These are phyloP conservation scores for Trametes gibbosa DNA, from an alignment of 768 basidiomycete species.

Conservation along the genomic window DNA sequence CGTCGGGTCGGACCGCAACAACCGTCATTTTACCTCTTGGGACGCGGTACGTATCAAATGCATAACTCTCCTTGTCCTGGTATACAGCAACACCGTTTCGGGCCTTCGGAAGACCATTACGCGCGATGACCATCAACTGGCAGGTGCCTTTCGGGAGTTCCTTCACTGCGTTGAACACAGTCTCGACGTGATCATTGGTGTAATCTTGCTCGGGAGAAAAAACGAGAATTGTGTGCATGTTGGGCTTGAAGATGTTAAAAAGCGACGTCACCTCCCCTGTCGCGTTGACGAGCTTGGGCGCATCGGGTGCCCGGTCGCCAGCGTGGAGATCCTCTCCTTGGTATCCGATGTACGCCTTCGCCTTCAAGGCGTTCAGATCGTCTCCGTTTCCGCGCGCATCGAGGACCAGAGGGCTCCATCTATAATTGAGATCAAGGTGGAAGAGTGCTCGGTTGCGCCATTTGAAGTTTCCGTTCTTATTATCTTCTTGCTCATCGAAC, in stretches of 20 bases:
- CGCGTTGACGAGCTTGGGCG: neutral
- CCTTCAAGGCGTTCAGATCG: conserved; percentile 20
- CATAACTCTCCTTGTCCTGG: conserved; percentile 12
- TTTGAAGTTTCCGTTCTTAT: conserved; percentile 22
- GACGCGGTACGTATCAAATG: conserved; percentile 8
- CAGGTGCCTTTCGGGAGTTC: neutral
- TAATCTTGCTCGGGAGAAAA: conserved; percentile 1
- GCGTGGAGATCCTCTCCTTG: conserved; percentile 30
- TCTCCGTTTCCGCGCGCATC: conserved; percentile 32
- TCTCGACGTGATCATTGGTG: neutral
- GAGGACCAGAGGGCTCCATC: conserved; percentile 46
- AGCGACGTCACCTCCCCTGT: neutral
- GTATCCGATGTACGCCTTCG: conserved; percentile 16
- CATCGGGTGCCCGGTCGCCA: conserved; percentile 37
- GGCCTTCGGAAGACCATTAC: neutral
- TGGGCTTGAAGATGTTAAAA: conserved; percentile 8
- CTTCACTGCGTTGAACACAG: neutral
- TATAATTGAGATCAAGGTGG: conserved; percentile 53
- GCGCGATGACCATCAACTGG: neutral
- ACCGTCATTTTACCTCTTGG: neutral
- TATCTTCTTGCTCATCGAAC: neutral
- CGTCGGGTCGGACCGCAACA: conserved; percentile 17
- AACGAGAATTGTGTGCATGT: conserved; percentile 16
- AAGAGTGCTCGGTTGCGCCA: conserved; percentile 25
- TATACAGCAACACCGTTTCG: neutral